These are phyloP conservation scores for Paradendryphiella salina DNA, from an alignment of 2,329 filamentous ascomycete genomes.

Conservation along the genomic window DNA sequence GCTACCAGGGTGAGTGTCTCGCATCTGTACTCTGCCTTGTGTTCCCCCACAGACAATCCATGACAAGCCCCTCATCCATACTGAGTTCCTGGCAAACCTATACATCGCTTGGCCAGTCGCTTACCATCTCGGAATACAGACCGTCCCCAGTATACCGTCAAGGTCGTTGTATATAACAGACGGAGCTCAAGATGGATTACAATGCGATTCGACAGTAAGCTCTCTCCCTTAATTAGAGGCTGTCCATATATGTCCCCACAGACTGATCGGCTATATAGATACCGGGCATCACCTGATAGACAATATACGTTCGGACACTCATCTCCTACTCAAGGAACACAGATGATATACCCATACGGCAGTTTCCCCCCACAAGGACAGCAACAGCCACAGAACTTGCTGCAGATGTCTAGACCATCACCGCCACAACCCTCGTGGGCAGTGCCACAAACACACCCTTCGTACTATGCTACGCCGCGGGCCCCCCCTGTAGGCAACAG, in stretches of 20 bases:
- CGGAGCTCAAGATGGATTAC: conserved; percentile 48
- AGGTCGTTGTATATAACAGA: conserved; percentile 32
- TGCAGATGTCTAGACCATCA: conserved; percentile 38
- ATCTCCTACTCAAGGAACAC: conserved; percentile 32
- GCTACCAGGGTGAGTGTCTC: conserved; percentile 35
- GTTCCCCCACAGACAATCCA: conserved; percentile 21
- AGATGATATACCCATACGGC: conserved; percentile 46
- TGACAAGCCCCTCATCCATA: conserved; percentile 27
- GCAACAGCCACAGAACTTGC: conserved; percentile 25
- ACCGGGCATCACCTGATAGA: conserved; percentile 43
- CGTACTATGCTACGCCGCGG: conserved; percentile 37
- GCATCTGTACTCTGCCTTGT: conserved; percentile 35
- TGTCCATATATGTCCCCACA: background rate
- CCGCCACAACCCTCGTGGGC: conserved; percentile 43
- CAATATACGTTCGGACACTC: conserved; percentile 39
- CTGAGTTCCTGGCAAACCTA: conserved; percentile 20
- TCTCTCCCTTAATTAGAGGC: conserved; percentile 8
- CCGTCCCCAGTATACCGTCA: conserved; percentile 23
- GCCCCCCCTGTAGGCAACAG: conserved; percentile 26
- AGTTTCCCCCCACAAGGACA: conserved; percentile 32
- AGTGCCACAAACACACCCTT: conserved; percentile 39
- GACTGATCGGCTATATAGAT: conserved; percentile 42
- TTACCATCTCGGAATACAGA: conserved; percentile 33
- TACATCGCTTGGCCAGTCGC: conserved; percentile 27
- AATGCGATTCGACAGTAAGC: conserved; percentile 49